Evolutionary conservation across 129 eudicot genomes (phyloP), one percentile per base, ranked within the genome.

Genomic region (Lonicera japonica): DNA sequence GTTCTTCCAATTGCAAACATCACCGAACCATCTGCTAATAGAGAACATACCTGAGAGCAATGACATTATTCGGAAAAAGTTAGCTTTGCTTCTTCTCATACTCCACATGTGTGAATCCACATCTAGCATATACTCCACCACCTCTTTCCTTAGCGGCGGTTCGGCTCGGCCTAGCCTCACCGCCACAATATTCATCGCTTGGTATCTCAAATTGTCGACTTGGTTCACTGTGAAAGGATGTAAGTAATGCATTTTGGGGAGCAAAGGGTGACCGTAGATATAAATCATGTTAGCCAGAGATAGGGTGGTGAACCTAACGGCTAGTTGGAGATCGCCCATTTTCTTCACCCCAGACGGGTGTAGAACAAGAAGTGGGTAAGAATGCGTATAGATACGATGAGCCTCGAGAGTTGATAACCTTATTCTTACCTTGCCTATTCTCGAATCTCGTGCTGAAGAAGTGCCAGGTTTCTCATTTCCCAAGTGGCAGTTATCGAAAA

Each of bases 81-180:
- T 87, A 2, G 95, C 95, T 66, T 87, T 87, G 80, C 90, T 83
- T 87, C 89, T 70, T 67, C 95, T 80, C 90, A 87, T 83, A 58
- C 90, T 83, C 95, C 95, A 87, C 87, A 87, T 83, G 60, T 87
- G 88, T 57, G 95, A 87, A 70, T 84, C 95, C 1, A 80, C 95
- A 56, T 87, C 95, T 25, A 87, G 66, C 95, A 87, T 83, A 79
- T 77, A 87, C 72, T 87, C 92, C 0, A 87, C 91, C 63, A 87
- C 88, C 64, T 87, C 95, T 68, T 77, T 78, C 25, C 95, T 80
- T 0, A 87, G 80, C 16, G 95, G 95, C 0, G 95, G 95, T 61
- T 87, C 95, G 3, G 95, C 91, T 21, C 95, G 77, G 16, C 83
- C 84, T 8, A 87, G 84, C 70, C 92, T 64, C 0, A 43, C 60